Conservation (phyloP, 306 rosid species). For the Amphicarpaea edgeworthii region DNA sequence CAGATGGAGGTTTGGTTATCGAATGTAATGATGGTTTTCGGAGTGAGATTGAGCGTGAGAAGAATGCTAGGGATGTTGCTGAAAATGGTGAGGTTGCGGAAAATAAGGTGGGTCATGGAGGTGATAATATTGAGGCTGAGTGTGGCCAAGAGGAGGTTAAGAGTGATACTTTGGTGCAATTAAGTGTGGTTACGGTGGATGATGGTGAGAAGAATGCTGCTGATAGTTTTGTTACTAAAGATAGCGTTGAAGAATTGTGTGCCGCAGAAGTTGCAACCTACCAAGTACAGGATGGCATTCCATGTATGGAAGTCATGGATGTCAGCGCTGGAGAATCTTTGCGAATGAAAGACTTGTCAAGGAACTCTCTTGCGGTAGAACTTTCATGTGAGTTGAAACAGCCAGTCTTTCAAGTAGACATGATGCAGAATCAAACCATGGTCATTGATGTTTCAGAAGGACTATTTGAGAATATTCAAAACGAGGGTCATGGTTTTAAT, state of each 20-base stretch:
- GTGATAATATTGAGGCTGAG: conserved; percentile 22
- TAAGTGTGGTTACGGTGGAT: conserved; percentile 11
- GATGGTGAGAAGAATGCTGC: conserved; percentile 23
- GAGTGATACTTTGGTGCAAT: conserved; percentile 14
- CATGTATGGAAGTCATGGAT: conserved; percentile 33
- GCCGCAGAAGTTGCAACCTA: conserved; percentile 13
- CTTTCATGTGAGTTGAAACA: conserved; percentile 38
- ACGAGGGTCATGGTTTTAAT: conserved; percentile 45
- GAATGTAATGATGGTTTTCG: conserved; percentile 37
- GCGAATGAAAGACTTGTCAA: conserved; percentile 12
- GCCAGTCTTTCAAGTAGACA: conserved; percentile 38
- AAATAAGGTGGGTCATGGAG: not conserved
- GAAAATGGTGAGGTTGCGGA: conserved; percentile 20
- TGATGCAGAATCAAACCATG: conserved; percentile 38
- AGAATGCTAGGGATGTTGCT: conserved; percentile 9
- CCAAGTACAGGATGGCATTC: conserved; percentile 34
- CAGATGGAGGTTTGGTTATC: conserved; percentile 35
- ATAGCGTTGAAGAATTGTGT: conserved; percentile 4
- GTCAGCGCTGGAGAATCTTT: conserved; percentile 32
- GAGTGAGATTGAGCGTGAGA: conserved; percentile 21
- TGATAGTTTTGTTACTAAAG: conserved; percentile 31
- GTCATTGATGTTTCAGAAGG: conserved; percentile 15
- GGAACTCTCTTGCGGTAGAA: conserved; percentile 7
- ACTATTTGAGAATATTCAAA: conserved; percentile 20
- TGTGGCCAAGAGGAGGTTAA: conserved; percentile 12